Percentiles rank a stretch among this genome's conserved stretches.
Evolutionary conservation across 2,329 filamentous ascomycete genomes (phyloP).

Genomic region (Sclerotinia minor): DNA sequence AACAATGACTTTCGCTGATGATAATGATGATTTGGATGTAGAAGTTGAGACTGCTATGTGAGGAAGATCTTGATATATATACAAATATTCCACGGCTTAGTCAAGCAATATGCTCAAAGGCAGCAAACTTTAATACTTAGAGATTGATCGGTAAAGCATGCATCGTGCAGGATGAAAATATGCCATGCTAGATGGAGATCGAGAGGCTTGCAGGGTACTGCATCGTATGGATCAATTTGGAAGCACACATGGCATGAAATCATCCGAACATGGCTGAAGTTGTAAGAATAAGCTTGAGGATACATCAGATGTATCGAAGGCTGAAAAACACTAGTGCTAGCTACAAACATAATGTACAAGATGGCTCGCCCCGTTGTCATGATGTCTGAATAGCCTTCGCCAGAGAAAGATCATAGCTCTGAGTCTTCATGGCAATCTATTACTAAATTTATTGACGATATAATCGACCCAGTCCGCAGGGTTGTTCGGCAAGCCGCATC

Average conservation of each 20-base stretch:
- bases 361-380: background rate
- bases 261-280: background rate
- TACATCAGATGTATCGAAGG: background rate
- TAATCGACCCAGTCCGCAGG: background rate
- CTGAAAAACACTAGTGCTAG: background rate
- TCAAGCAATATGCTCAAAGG: background rate
- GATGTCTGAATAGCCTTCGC: background rate
- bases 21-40: conserved; percentile 3
- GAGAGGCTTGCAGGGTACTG: background rate
- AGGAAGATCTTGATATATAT: conserved; percentile 1
- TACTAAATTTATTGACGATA: background rate
- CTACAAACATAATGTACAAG: background rate
- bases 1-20: background rate
- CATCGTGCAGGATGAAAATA: background rate
- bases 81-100: background rate
- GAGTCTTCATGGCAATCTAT: background rate
- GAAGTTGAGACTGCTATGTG: background rate
- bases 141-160: background rate
- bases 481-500: background rate
- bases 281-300: background rate
- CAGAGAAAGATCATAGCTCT: background rate
- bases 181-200: background rate
- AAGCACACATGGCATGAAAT: background rate
- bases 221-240: background rate
- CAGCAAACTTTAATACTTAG: background rate